Percentiles rank a stretch among this genome's conserved stretches.
Conservation (phyloP, 306 rosid genomes). For the Luffa aegyptiaca region DNA sequence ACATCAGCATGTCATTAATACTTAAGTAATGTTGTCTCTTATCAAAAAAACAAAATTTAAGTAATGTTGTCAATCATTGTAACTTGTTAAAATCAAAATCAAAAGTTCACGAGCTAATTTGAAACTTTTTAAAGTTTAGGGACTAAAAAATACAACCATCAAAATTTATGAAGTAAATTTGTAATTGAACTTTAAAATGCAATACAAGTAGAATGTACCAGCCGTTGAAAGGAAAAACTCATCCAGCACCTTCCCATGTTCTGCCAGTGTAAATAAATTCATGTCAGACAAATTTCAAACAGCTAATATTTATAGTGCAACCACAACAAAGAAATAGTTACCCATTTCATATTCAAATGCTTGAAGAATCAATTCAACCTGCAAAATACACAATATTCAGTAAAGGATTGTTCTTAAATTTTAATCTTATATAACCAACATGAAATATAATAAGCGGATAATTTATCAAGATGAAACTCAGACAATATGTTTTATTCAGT, state of each 20-base stretch:
- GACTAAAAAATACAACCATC: background rate
- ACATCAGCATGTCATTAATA: background rate
- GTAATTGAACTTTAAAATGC: background rate
- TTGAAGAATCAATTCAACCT: conserved; percentile 96
- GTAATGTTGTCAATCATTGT: background rate
- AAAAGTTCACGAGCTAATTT: background rate
- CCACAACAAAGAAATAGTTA: conserved; percentile 12
- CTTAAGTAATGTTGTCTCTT: no score
- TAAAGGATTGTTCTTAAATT: background rate
- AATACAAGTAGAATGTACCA: conserved; percentile 29
- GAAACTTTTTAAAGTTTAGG: background rate
- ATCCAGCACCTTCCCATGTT: conserved; percentile 80
- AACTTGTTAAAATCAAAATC: background rate
- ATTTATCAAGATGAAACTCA: background rate
- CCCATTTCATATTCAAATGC: conserved; percentile 88
- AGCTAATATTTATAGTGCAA: background rate
- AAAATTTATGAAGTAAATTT: background rate
- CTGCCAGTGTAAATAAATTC: conserved; percentile 26
- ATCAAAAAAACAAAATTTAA: no score
- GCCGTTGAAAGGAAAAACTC: conserved; percentile 89
- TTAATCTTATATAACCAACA: background rate
- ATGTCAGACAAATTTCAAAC: background rate
- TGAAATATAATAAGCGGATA: background rate
- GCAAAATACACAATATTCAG: conserved; percentile 11
- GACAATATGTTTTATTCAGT: no score